Conservation (phyloP, 2,329 filamentous ascomycete species). For the Penicillium sp. region DNA sequence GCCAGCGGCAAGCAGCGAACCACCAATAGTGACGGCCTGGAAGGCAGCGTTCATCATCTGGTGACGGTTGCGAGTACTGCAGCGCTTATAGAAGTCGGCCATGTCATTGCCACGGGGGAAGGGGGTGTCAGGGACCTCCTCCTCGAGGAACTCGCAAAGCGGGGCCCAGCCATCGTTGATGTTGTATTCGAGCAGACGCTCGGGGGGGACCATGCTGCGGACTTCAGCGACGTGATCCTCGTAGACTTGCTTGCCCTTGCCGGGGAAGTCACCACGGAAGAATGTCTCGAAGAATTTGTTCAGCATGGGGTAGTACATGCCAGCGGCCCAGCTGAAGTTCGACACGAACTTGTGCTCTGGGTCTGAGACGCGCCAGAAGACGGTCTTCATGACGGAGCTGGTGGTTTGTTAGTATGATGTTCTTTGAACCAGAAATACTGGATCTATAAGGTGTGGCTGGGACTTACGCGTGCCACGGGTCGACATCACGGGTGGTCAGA, state of each 20-base stretch:
- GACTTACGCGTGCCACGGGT: slow-evolving; percentile 58
- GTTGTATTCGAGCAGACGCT: slow-evolving; percentile 54
- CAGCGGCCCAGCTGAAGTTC: slow-evolving; percentile 62
- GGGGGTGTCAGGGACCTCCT: slow-evolving; percentile 49
- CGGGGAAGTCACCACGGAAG: slow-evolving; percentile 66
- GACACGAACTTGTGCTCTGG: slow-evolving; percentile 57
- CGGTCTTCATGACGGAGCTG: slow-evolving; percentile 63
- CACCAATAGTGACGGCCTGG: slow-evolving; percentile 51
- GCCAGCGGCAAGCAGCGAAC: slow-evolving; percentile 48
- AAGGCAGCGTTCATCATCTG: slow-evolving; percentile 57
- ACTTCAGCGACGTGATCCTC: slow-evolving; percentile 55
- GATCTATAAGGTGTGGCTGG: not conserved
- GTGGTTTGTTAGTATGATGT: not conserved
- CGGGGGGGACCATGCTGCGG: slow-evolving; percentile 47
- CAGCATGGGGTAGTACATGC: slow-evolving; percentile 69
- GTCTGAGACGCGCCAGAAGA: slow-evolving; percentile 66
- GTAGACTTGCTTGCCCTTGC: slow-evolving; percentile 63
- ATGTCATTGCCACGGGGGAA: slow-evolving; percentile 56
- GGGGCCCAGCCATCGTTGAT: slow-evolving; percentile 56
- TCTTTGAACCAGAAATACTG: not conserved
- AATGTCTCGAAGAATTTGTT: slow-evolving; percentile 67
- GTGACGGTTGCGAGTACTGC: slow-evolving; percentile 52
- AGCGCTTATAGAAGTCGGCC: slow-evolving; percentile 55
- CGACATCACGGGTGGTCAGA: slow-evolving; percentile 63
- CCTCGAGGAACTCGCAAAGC: slow-evolving; percentile 55